Base-by-base conservation (phyloP, 768 basidiomycete genomes). In the Tulasnella calospora region DNA sequence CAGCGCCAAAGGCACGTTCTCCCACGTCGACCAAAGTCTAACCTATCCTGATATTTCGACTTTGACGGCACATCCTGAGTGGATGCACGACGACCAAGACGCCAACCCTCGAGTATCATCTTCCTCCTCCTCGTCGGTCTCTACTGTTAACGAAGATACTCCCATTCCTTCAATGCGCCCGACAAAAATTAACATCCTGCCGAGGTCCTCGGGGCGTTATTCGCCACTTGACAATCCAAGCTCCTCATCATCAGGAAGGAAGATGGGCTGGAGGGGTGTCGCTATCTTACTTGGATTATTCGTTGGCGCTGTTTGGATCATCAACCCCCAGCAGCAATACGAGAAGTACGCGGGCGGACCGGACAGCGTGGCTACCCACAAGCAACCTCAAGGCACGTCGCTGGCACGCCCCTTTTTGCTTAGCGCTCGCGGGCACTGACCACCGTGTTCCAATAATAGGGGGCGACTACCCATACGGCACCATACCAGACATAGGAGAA, bases 161-260 rank as follows among this genome's bases (percentile, higher is more conserved):
- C 38, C 38, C 69, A n/a, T 61, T 35, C 38, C 69, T 44, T 71
- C 69, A 27, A 78, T 78, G 76, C 76, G 76, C 12, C 67, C 76
- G n/a, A 71, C 67, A 12, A 78, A 78, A 55, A 78, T 78, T 38
- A 78, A 78, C 67, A 78, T 78, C 69, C 71, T 78, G n/a, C 76
- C 76, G 27, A 71, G 76, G 40, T 38, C 76, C 35, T 38, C 36
- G n/a, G 69, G 38, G 41, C 41, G 76, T 15, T 78, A 78, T 41
- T 70, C 76, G 17, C 36, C 71, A 23, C 41, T 78, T 1, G 76
- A 78, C 40, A 71, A 41, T 44, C 36, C 33, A 19, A 40, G 57
- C 41, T 13, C 74, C 57, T 57, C 74, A 36, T 74, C 73, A 33
- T 44, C 19, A 38, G 61, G 67, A 2, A 41, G 41, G 36, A 78